Conservation (phyloP, 257 asterid genomes). For the Buddleja alternifolia region DNA sequence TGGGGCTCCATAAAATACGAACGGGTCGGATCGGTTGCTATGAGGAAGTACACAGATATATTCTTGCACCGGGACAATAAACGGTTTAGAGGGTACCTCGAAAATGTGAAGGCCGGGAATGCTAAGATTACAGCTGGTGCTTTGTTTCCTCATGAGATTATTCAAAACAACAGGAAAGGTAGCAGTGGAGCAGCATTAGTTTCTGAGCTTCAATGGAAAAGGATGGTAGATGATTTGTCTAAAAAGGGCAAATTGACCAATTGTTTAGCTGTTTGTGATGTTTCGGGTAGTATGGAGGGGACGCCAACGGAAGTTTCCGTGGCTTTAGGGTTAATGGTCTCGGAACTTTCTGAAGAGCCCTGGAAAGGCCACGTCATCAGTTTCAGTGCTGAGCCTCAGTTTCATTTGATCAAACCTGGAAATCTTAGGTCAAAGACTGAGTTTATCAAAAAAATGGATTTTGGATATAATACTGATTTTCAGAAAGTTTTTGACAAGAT, state of each 20-base stretch:
- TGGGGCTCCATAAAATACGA: constrained; percentile 51
- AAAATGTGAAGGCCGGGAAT: constrained; percentile 55
- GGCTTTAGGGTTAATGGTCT: constrained; percentile 55
- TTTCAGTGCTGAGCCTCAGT: constrained; percentile 44
- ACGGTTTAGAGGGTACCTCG: constrained; percentile 49
- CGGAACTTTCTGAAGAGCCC: constrained; percentile 60
- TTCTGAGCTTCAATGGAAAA: constrained; percentile 64
- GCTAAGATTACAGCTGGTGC: constrained; percentile 60
- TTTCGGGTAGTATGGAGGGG: constrained; percentile 53
- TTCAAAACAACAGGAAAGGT: constrained; percentile 28
- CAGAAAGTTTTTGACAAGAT: constrained; percentile 54
- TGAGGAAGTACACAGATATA: constrained; percentile 46
- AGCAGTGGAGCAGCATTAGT: constrained; percentile 39
- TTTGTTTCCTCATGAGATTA: constrained; percentile 64
- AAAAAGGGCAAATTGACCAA: constrained; percentile 52
- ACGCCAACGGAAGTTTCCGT: constrained; percentile 61
- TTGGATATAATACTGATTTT: constrained; percentile 50
- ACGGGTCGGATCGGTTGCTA: constrained; percentile 60
- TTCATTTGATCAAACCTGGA: constrained; percentile 43
- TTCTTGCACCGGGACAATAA: constrained; percentile 46
- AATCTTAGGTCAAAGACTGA: constrained; percentile 40
- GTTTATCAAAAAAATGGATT: constrained; percentile 41
- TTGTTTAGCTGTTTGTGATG: constrained; percentile 62
- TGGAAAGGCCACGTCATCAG: constrained; percentile 67
- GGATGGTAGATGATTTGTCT: constrained; percentile 54